These are phyloP conservation scores for Cystobasidium slooffiae DNA, from an alignment of 1,284 basidiomycete genomes.

Conservation along the genomic window DNA sequence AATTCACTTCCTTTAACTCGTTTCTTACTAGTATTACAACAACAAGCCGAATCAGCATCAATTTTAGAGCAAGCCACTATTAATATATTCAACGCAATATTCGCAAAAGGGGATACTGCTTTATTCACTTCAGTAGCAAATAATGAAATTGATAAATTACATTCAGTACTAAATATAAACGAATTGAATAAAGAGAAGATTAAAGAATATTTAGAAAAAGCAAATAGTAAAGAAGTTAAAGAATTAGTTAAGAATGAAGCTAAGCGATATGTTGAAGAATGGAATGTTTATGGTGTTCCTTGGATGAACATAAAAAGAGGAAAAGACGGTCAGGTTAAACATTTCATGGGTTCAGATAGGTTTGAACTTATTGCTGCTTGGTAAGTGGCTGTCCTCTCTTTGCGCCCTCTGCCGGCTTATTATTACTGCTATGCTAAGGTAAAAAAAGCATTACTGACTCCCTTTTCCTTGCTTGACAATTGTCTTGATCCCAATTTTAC, in stretches of 20 bases:
- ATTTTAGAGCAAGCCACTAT: slow-evolving; percentile 1
- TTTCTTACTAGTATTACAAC: slow-evolving; percentile 15
- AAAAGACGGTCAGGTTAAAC: slow-evolving; percentile 13
- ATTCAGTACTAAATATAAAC: background rate
- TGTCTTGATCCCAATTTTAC: background rate
- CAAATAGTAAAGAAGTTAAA: slow-evolving; percentile 24
- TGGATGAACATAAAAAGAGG: slow-evolving; percentile 13
- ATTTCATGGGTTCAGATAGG: slow-evolving; percentile 41
- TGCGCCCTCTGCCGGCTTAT: background rate
- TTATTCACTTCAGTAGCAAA: background rate
- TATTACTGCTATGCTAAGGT: background rate
- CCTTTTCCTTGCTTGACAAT: background rate
- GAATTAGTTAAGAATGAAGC: slow-evolving; percentile 21
- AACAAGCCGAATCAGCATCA: slow-evolving; percentile 6
- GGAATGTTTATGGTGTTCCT: slow-evolving; percentile 38
- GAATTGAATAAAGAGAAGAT: background rate
- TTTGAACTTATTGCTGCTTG: slow-evolving; percentile 41
- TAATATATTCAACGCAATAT: slow-evolving; percentile 34
- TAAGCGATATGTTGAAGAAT: slow-evolving; percentile 31
- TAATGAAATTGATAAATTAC: background rate
- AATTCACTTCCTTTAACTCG: slow-evolving; percentile 33
- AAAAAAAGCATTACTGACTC: background rate
- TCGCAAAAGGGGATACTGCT: slow-evolving; percentile 26
- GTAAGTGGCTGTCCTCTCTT: slow-evolving; percentile 7
- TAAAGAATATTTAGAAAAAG: slow-evolving; percentile 32